A percentile compares a stretch with the other conserved stretches of the same genome.
Evolutionary conservation across 768 basidiomycete species (phyloP).

Genomic region (Russula vinacea): DNA sequence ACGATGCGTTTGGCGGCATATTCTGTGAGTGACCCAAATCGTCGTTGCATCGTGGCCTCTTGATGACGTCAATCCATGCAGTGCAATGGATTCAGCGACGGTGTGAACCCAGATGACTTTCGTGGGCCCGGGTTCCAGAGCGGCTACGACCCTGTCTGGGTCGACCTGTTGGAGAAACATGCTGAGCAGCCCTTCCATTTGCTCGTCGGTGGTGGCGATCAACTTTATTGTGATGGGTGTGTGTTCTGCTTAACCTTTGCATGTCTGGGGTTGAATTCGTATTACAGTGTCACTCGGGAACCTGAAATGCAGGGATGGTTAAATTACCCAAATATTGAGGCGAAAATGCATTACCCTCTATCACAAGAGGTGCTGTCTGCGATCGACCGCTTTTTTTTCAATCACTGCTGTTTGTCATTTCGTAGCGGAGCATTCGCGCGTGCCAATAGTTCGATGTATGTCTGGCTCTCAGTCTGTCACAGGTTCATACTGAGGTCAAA

Average conservation of each 20-base stretch:
- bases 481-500: neutral
- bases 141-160: conserved; percentile 91
- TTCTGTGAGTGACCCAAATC: conserved; percentile 50
- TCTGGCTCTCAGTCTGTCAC: conserved; percentile 26
- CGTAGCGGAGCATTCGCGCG: conserved; percentile 86
- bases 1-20: conserved; percentile 92
- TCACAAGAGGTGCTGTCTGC: conserved; percentile 69
- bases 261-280: neutral
- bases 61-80: conserved; percentile 33
- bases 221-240: conserved; percentile 81
- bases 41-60: neutral
- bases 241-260: conserved; percentile 30
- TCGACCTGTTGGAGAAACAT: conserved; percentile 85
- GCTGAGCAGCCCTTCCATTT: conserved; percentile 77
- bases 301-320: conserved; percentile 90
- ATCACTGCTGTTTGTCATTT: conserved; percentile 85
- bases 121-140: conserved; percentile 72
- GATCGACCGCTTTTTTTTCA: conserved; percentile 87
- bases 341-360: conserved; percentile 57
- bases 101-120: conserved; percentile 87
- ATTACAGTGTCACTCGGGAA: conserved; percentile 69
- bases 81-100: conserved; percentile 88
- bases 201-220: conserved; percentile 93
- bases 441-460: conserved; percentile 88
- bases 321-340: conserved; percentile 50